Evolutionary conservation across 1,284 basidiomycete species (phyloP), one percentile per base, ranked within the genome.

Genomic region (Lentinula novae-zelandiae): DNA sequence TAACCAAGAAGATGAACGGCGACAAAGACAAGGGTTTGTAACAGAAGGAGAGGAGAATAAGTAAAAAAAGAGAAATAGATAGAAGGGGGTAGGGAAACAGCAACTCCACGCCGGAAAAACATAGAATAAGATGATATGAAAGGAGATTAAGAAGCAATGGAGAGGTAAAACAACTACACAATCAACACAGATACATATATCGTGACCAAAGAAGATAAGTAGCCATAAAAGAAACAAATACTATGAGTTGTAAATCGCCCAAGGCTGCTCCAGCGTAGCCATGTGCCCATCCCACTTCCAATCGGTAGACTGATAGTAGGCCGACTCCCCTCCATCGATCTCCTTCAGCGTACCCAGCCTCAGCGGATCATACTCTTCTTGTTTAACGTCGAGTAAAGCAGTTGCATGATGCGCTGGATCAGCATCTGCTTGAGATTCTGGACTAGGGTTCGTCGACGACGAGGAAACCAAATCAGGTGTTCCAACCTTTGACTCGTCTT

Each of bases 261-360:
- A 92, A 27, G 87, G 79, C 69, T 83, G 85, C 5, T 92, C 90
- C 62, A 79, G 69, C 38, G 81, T 72, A 60, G 79, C 73, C 86
- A 90, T 89, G 34, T 78, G 68, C 63, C 79, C 78, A 61, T 90
- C 89, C 84, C 85, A 92, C 74, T 88, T 91, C 85, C 85, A 92
- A 57, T 79, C 78, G 58, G 76, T 78, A 39, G 78, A 65, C 63
- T 86, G 83, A 72, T 83, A 90, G 70, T 87, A 90, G 59, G 84
- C 78, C 27, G 84, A 82, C 75, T 90, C 88, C 53, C 88, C 88
- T 50, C 87, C 88, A 66, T 90, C 88, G 51, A 92, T 84, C 69
- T 89, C 87, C 68, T 83, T 83, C 77, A 83, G 84, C 58, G 81
- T 72, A 51, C 85, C 84, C 38, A 87, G 73, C 51, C 83, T 79